Evolutionary conservation across 176 grass and related monocot species (phyloP).

Genomic region (Urochloa ruziziensis): DNA sequence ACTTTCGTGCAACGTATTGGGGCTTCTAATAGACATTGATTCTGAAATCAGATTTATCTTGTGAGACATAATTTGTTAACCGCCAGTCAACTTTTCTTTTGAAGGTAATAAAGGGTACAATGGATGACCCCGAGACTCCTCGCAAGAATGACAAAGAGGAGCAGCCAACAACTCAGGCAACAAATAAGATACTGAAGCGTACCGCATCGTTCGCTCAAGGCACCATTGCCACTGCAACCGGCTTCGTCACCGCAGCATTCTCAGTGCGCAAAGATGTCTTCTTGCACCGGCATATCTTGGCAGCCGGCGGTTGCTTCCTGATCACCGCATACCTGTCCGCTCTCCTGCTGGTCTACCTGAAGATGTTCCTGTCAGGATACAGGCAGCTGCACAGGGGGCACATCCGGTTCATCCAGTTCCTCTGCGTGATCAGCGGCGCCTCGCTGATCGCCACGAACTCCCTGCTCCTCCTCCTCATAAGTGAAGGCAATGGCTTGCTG

Average conservation of each 20-base stretch:
- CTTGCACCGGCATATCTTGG: constrained; percentile 13
- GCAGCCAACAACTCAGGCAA: not conserved
- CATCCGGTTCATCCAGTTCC: constrained; percentile 20
- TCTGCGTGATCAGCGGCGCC: constrained; percentile 27
- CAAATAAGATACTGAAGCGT: constrained; percentile 18
- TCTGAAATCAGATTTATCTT: not conserved
- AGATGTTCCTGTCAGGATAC: constrained; percentile 30
- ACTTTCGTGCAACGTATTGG: not conserved
- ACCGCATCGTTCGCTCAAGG: not conserved
- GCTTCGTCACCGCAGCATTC: constrained; percentile 28
- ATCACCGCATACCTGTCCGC: not conserved
- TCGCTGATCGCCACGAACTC: constrained; percentile 29
- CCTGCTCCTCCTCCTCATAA: constrained; percentile 33
- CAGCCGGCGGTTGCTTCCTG: constrained; percentile 15
- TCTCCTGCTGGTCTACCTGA: constrained; percentile 31
- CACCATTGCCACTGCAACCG: constrained; percentile 10
- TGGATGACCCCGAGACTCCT: constrained; percentile 11
- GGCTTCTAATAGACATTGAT: not conserved
- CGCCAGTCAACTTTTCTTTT: not conserved
- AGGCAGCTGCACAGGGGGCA: constrained; percentile 5
- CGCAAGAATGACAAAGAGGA: not conserved
- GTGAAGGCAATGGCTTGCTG: constrained; percentile 10
- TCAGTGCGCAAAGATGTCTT: constrained; percentile 25
- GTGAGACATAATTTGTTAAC: not conserved
- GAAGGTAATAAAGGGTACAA: not conserved